phyloP scores from a whole-genome alignment of 768 basidiomycete species.

The Cyclocybe cylindracea region DNA sequence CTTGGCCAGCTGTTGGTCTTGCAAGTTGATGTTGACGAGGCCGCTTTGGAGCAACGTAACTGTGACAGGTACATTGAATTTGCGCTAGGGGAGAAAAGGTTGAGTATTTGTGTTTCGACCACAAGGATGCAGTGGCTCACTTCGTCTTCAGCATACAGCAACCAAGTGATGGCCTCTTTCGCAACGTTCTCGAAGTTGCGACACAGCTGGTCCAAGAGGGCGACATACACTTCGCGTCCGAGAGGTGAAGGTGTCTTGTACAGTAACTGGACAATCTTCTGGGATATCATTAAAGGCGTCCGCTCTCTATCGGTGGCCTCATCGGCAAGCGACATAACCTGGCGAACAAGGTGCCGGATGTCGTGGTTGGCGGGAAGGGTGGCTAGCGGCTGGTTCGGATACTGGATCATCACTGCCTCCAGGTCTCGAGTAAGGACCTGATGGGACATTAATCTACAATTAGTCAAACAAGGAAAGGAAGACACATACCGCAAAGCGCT shows the following conservation, averaged over 20 bases:
- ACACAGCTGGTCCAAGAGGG: slow-evolving; percentile 87
- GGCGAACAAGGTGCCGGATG: slow-evolving; percentile 79
- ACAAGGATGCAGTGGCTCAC: slow-evolving; percentile 41
- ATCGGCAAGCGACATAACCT: slow-evolving; percentile 80
- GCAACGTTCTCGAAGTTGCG: slow-evolving; percentile 88
- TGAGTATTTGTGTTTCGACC: slow-evolving; percentile 5
- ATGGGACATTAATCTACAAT: neutral
- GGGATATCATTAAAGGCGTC: slow-evolving; percentile 89
- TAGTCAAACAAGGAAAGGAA: neutral
- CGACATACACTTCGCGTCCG: slow-evolving; percentile 91
- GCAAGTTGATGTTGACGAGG: slow-evolving; percentile 72
- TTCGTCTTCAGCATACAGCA: slow-evolving; percentile 95
- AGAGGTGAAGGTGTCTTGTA: slow-evolving; percentile 88
- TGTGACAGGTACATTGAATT: slow-evolving; percentile 94
- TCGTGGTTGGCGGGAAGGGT: slow-evolving; percentile 83
- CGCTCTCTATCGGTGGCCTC: slow-evolving; percentile 79
- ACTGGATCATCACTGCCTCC: slow-evolving; percentile 76
- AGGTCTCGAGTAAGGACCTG: slow-evolving; percentile 61
- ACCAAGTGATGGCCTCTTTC: slow-evolving; percentile 96
- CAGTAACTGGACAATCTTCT: slow-evolving; percentile 93
- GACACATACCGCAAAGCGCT: slow-evolving; percentile 73
- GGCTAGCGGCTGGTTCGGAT: slow-evolving; percentile 71
- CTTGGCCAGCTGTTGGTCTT: slow-evolving; percentile 91
- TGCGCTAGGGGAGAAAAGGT: slow-evolving; percentile 58
- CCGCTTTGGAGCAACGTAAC: slow-evolving; percentile 84